Percentiles rank a stretch among this genome's conserved stretches.
Conservation (phyloP, 2,329 filamentous ascomycete species). For the Xylariaceae sp. region DNA sequence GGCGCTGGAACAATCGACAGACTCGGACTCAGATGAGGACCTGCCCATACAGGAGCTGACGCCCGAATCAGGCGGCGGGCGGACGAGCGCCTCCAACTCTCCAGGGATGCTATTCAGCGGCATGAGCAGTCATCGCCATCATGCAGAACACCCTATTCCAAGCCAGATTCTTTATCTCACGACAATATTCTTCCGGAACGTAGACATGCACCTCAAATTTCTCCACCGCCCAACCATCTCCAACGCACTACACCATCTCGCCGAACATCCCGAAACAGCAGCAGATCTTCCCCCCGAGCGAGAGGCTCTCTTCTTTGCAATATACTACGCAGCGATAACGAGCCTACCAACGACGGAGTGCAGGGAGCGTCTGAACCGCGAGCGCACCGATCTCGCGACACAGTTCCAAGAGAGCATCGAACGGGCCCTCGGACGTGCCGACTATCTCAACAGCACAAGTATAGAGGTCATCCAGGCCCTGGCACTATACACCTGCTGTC, state of each 20-base stretch:
- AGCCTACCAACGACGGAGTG: slow-evolving; percentile 33
- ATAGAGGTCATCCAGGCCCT: slow-evolving; percentile 40
- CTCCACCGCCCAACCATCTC: slow-evolving; percentile 40
- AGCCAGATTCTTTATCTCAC: slow-evolving; percentile 37
- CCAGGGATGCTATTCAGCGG: slow-evolving; percentile 27
- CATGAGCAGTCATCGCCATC: slow-evolving; percentile 13
- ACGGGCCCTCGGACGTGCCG: slow-evolving; percentile 37
- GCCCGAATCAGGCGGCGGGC: slow-evolving; percentile 17
- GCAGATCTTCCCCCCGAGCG: slow-evolving; percentile 20
- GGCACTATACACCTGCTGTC: slow-evolving; percentile 39
- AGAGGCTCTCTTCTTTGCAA: slow-evolving; percentile 39
- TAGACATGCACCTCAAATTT: slow-evolving; percentile 43
- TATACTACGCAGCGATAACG: slow-evolving; percentile 40
- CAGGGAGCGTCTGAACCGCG: slow-evolving; percentile 31
- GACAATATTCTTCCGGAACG: slow-evolving; percentile 36
- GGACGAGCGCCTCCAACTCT: slow-evolving; percentile 5
- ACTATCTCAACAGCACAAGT: slow-evolving; percentile 40
- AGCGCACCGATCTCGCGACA: slow-evolving; percentile 30
- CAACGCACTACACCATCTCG: slow-evolving; percentile 31
- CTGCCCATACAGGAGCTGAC: slow-evolving; percentile 24
- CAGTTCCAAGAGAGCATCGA: slow-evolving; percentile 35
- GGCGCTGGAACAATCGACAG: slow-evolving; percentile 40
- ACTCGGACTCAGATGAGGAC: slow-evolving; percentile 35
- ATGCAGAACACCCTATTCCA: slow-evolving; percentile 33
- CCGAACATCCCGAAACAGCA: slow-evolving; percentile 27